These are phyloP conservation scores for Gnomoniopsis smithogilvyi DNA, from an alignment of 2,329 filamentous ascomycete genomes.

Conservation along the genomic window DNA sequence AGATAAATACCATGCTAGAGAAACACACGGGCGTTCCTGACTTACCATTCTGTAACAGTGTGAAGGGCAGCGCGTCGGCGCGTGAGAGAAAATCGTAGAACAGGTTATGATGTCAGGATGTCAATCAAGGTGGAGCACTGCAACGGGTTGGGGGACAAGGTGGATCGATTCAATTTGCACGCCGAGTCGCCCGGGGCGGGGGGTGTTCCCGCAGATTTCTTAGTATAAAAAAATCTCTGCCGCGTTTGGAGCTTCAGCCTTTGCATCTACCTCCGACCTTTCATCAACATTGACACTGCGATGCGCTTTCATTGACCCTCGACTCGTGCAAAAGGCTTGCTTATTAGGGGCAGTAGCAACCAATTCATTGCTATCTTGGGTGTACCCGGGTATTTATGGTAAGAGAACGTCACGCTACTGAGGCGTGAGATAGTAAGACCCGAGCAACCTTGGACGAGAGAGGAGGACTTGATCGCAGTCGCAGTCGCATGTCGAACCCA, in stretches of 20 bases:
- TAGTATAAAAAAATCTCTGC: slow-evolving; percentile 11
- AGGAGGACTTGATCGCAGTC: too few relatives aligned
- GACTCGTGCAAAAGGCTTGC: neutral
- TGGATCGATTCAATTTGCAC: neutral
- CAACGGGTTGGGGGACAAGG: neutral
- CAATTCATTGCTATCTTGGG: neutral
- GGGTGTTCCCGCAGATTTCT: neutral
- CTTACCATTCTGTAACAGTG: slow-evolving; percentile 14
- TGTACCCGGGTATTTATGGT: neutral
- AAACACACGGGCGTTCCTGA: neutral
- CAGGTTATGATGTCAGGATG: neutral
- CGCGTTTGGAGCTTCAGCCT: neutral
- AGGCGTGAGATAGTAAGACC: neutral
- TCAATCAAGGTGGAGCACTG: slow-evolving; percentile 15
- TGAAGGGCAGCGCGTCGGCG: slow-evolving; percentile 7
- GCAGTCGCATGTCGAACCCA: neutral
- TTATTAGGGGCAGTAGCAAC: neutral
- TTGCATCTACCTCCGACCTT: neutral
- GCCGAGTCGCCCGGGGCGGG: neutral
- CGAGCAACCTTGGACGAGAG: too few relatives aligned
- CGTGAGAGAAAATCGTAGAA: neutral
- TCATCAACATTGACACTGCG: neutral
- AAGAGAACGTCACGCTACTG: neutral
- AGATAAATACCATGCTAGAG: neutral
- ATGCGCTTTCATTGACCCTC: neutral